Evolutionary conservation across 1,284 basidiomycete species (phyloP).

Genomic region (Malassezia japonica): DNA sequence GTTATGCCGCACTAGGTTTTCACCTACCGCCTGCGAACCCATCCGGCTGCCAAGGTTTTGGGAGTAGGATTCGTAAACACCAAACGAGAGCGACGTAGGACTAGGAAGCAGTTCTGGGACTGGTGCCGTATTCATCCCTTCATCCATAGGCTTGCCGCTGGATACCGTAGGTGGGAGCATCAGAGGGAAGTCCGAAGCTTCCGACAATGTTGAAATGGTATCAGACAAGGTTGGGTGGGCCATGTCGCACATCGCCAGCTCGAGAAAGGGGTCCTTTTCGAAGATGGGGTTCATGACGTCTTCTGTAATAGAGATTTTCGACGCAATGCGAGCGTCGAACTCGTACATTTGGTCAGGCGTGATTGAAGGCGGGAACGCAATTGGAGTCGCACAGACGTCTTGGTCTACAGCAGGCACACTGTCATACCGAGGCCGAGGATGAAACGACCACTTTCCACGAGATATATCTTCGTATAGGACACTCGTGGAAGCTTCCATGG

Average conservation of each 20-base stretch:
- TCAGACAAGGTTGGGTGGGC: not conserved
- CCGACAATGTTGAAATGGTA: not conserved
- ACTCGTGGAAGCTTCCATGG: too few relatives aligned
- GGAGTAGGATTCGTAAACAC: not conserved
- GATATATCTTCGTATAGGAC: too few relatives aligned
- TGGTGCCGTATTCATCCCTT: too few relatives aligned
- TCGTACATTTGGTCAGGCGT: not conserved
- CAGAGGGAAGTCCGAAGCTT: not conserved
- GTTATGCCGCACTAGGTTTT: constrained; percentile 1
- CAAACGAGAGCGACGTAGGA: not conserved
- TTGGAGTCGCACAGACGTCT: not conserved
- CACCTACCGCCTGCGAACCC: not conserved
- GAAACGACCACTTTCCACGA: too few relatives aligned
- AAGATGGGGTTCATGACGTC: constrained; percentile 11
- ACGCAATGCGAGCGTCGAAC: constrained; percentile 4
- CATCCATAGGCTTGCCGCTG: not conserved
- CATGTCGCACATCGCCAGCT: constrained; percentile 3
- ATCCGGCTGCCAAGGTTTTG: not conserved
- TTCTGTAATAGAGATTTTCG: constrained; percentile 3
- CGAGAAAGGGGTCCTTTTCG: constrained; percentile 3
- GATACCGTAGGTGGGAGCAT: not conserved
- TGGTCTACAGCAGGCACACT: too few relatives aligned
- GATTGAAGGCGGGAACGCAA: not conserved
- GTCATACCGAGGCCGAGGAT: too few relatives aligned
- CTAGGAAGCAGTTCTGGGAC: not conserved